Conservation (phyloP, 768 basidiomycete species). For the Strobilomyces dryophilus region DNA sequence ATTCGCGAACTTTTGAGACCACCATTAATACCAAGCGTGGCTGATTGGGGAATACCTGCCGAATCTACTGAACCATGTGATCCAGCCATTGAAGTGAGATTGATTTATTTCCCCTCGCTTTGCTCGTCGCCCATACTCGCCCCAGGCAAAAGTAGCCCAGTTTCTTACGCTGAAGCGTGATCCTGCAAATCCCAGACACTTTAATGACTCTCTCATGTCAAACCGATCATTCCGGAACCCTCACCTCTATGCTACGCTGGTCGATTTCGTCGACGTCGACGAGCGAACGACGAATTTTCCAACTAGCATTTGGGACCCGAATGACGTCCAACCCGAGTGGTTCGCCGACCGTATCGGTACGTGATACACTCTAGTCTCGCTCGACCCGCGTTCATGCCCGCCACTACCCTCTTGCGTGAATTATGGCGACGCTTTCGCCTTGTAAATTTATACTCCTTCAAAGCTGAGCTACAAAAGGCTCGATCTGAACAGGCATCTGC, state of each 20-base stretch:
- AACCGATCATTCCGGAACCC: slow-evolving; percentile 95
- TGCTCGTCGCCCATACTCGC: background rate
- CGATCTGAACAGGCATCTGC: slow-evolving; percentile 58
- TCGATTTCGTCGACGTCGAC: slow-evolving; percentile 90
- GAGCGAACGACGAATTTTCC: slow-evolving; percentile 87
- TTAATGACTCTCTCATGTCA: slow-evolving; percentile 93
- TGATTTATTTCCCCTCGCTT: background rate
- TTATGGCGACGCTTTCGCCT: background rate
- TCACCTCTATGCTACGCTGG: slow-evolving; percentile 91
- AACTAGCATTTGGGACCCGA: slow-evolving; percentile 66
- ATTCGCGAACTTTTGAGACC: slow-evolving; percentile 59
- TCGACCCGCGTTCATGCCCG: slow-evolving; percentile 28
- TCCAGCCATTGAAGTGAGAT: slow-evolving; percentile 55
- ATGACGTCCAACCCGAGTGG: slow-evolving; percentile 63
- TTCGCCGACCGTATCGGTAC: slow-evolving; percentile 75
- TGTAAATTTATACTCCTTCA: slow-evolving; percentile 14
- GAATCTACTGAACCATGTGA: slow-evolving; percentile 52
- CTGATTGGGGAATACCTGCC: slow-evolving; percentile 77
- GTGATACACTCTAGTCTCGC: slow-evolving; percentile 23
- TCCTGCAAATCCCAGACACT: slow-evolving; percentile 67
- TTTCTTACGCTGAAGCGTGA: slow-evolving; percentile 73
- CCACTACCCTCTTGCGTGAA: slow-evolving; percentile 8
- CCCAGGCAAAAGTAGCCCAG: slow-evolving; percentile 73
- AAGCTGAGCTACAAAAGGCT: slow-evolving; percentile 61
- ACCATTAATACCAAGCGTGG: slow-evolving; percentile 56